phyloP scores from a whole-genome alignment of 2,329 filamentous ascomycete genomes.

The Clonostachys rhizophaga region DNA sequence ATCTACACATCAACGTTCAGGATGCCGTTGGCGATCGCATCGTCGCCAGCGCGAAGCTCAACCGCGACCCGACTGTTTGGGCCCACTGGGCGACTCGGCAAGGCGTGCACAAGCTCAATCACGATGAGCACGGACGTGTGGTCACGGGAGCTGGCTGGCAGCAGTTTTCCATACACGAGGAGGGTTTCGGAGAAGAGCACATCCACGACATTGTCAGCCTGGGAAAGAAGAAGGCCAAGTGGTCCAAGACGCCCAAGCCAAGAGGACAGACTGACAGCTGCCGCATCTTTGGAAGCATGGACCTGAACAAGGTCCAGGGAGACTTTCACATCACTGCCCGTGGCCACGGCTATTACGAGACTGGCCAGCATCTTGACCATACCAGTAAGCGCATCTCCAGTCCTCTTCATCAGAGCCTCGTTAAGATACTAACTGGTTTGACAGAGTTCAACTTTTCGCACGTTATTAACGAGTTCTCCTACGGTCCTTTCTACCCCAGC shows the following conservation, averaged over 20 bases:
- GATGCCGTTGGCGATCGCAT: constrained; percentile 92
- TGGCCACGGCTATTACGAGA: constrained; percentile 89
- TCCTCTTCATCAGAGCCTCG: too few species aligned
- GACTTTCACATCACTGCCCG: constrained; percentile 97
- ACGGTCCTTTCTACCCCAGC: constrained; percentile 93
- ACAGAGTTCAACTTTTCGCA: constrained; percentile 96
- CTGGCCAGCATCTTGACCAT: constrained; percentile 77
- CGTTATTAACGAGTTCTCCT: constrained; percentile 92
- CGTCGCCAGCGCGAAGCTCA: constrained; percentile 69
- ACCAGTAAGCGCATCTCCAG: constrained; percentile 48
- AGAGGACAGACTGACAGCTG: constrained; percentile 65
- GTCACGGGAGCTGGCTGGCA: constrained; percentile 56
- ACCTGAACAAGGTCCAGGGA: constrained; percentile 94
- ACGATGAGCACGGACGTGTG: constrained; percentile 48
- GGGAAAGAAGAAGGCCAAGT: constrained; percentile 57
- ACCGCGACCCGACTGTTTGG: constrained; percentile 77
- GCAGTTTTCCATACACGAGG: constrained; percentile 30
- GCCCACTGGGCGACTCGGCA: constrained; percentile 71
- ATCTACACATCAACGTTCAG: constrained; percentile 95
- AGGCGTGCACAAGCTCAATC: constrained; percentile 58
- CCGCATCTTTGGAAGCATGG: constrained; percentile 82
- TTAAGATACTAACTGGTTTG: constrained; percentile 11
- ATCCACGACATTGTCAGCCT: constrained; percentile 86
- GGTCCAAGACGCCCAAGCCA: constrained; percentile 71
- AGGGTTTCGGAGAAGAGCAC: constrained; percentile 74